These are phyloP conservation scores for Penicillium paxilli DNA, from an alignment of 495 filamentous ascomycete genomes.

Conservation along the genomic window DNA sequence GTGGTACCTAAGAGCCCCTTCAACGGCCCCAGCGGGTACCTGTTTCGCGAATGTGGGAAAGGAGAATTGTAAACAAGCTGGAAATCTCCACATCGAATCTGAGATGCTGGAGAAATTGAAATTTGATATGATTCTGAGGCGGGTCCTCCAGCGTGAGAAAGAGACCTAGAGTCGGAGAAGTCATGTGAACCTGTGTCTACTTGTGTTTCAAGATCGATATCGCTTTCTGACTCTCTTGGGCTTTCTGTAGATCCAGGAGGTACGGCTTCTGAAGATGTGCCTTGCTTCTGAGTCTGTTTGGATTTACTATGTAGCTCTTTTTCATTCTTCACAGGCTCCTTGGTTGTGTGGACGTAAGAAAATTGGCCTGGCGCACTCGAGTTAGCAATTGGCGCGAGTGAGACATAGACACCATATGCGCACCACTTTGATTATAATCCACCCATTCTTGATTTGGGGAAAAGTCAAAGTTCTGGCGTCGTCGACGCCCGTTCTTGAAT, in stretches of 20 bases:
- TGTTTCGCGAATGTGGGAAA: slow-evolving; percentile 1
- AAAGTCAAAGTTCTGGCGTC: background rate
- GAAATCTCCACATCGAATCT: background rate
- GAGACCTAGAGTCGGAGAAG: background rate
- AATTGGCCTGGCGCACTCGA: background rate
- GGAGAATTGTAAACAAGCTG: background rate
- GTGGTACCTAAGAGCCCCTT: slow-evolving; percentile 1
- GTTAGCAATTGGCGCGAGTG: background rate
- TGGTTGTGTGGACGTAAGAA: background rate
- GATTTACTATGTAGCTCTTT: background rate
- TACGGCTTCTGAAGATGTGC: background rate
- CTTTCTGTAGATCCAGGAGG: background rate
- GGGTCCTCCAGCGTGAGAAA: background rate
- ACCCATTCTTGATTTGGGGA: slow-evolving; percentile 11
- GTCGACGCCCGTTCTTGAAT: slow-evolving; percentile 7
- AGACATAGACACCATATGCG: background rate
- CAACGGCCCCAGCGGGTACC: slow-evolving; percentile 13
- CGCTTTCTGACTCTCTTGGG: background rate
- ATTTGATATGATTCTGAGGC: background rate
- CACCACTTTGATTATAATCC: slow-evolving; percentile 1
- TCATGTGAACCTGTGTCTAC: background rate
- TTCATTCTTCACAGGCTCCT: background rate
- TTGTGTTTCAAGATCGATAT: background rate
- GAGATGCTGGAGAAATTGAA: background rate
- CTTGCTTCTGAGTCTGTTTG: background rate